Evolutionary conservation across 495 filamentous ascomycete species (phyloP).

Genomic region (Parmelia sp.): DNA sequence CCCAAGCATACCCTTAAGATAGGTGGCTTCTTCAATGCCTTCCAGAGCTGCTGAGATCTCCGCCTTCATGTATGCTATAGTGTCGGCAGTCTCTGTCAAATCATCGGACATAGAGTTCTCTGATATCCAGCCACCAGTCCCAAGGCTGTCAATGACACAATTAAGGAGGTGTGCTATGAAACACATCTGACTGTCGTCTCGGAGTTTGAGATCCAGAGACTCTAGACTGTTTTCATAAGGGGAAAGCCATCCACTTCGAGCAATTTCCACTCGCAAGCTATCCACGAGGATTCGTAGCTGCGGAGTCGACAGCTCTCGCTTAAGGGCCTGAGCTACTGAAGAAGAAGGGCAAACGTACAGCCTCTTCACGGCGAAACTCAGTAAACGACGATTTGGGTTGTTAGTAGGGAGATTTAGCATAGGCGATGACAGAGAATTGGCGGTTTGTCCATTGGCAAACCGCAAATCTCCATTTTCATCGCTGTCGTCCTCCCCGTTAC

Average conservation of each 20-base stretch:
- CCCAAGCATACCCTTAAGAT: constrained; percentile 58
- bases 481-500: constrained; percentile 1
- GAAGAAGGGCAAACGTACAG: constrained; percentile 56
- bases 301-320: constrained; percentile 54
- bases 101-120: constrained; percentile 48
- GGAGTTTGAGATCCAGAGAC: constrained; percentile 46
- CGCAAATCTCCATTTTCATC: constrained; percentile 4
- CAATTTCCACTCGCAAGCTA: constrained; percentile 60
- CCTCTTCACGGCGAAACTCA: constrained; percentile 31
- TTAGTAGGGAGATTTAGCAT: constrained; percentile 20
- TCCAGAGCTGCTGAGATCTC: constrained; percentile 73
- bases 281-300: constrained; percentile 69
- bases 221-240: constrained; percentile 55
- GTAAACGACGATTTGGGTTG: constrained; percentile 13
- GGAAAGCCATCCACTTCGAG: constrained; percentile 61
- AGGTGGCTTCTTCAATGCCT: constrained; percentile 66
- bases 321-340: constrained; percentile 55
- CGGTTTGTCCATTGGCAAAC: constrained; percentile 2
- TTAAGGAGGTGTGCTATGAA: constrained; percentile 60
- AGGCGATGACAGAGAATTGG: neutral
- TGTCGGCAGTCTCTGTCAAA: constrained; percentile 52
- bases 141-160: constrained; percentile 77
- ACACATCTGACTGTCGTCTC: constrained; percentile 42
- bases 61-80: constrained; percentile 58
- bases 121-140: constrained; percentile 72